Base-by-base conservation (phyloP, 306 rosid species). In the Quercus agrifolia region DNA sequence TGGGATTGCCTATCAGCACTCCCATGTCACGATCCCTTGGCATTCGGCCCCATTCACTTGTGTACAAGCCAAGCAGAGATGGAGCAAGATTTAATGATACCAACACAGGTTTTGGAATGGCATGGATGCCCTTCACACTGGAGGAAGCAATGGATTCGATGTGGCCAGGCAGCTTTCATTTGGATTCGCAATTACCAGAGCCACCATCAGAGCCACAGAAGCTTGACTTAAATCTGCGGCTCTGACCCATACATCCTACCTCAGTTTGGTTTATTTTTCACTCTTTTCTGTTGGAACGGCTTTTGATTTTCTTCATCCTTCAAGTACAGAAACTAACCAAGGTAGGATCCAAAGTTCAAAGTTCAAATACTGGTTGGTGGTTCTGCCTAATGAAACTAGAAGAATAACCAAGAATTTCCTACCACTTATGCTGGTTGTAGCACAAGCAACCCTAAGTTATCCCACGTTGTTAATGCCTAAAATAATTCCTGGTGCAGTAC, bases 81-180 rank as follows among this genome's bases (percentile, higher is more conserved):
- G 89, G 64, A 8, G 89, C 94, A 1, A 90, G 89, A 84, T 84
- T 91, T 80, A 86, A 84, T 78, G 92, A 94, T 51, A 75, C 85
- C 76, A 70, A 80, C 70, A 83, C 85, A 83, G 88, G 90, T 58
- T 49, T 77, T 67, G 82, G 86, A 79, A 83, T 80, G 87, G 85
- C 82, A 20, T 81, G 86, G 80, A 51, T 88, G 31, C 87, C 96
- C 18, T 86, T 86, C 77, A 74, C 59, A 70, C 57, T 90, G 41
- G 93, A 89, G 56, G 89, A 91, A 30, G 86, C 83, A 73, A 73
- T 70, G 61, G 86, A 88, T 81, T 74, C 77, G 81, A 87, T 83
- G 62, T 96, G 99, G 98, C 99, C 98, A 3, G 99, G 99, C 0
- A 96, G 99, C 92, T 96, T 93, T 64, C 93, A 85, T 8, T 78